These are phyloP conservation scores for Cercospora sojina DNA, from an alignment of 2,329 filamentous ascomycete genomes.

Conservation along the genomic window DNA sequence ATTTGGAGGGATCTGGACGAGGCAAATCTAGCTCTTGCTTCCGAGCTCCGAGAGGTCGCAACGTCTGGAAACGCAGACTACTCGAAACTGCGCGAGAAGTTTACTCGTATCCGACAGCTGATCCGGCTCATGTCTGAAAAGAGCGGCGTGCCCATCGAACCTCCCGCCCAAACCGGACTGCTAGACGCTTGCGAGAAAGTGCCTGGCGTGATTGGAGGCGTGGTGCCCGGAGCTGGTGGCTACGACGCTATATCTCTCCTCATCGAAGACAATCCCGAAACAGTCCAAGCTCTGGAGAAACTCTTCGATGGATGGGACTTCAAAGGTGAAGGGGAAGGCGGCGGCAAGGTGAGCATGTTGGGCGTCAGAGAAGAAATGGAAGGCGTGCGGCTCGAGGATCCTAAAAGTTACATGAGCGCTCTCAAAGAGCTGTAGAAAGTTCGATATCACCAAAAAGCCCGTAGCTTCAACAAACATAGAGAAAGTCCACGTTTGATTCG, in stretches of 20 bases:
- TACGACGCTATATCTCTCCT: conserved; percentile 86
- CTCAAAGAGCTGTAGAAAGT: conserved; percentile 21
- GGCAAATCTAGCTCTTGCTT: conserved; percentile 69
- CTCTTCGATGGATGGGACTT: conserved; percentile 64
- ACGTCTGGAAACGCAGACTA: conserved; percentile 52
- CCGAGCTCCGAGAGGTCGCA: conserved; percentile 57
- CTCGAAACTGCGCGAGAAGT: conserved; percentile 52
- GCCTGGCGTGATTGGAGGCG: conserved; percentile 81
- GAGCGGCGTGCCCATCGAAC: conserved; percentile 85
- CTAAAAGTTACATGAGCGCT: conserved; percentile 42
- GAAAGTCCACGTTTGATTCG: not conserved
- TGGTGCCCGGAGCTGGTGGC: conserved; percentile 90
- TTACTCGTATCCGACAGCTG: conserved; percentile 55
- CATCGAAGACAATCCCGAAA: conserved; percentile 68
- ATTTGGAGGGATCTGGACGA: conserved; percentile 76
- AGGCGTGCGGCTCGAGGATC: conserved; percentile 53
- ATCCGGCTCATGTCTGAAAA: conserved; percentile 74
- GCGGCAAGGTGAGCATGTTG: conserved; percentile 65
- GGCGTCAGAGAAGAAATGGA: conserved; percentile 71
- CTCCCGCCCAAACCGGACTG: conserved; percentile 76
- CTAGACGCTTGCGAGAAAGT: conserved; percentile 71
- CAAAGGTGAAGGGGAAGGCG: conserved; percentile 43
- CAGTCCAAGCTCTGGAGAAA: conserved; percentile 58
- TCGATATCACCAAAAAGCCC: not conserved
- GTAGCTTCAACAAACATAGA: not conserved